Percentiles rank a stretch among this genome's conserved stretches.
phyloP scores from a whole-genome alignment of 495 filamentous ascomycete species.

The Usnea hakonensis region DNA sequence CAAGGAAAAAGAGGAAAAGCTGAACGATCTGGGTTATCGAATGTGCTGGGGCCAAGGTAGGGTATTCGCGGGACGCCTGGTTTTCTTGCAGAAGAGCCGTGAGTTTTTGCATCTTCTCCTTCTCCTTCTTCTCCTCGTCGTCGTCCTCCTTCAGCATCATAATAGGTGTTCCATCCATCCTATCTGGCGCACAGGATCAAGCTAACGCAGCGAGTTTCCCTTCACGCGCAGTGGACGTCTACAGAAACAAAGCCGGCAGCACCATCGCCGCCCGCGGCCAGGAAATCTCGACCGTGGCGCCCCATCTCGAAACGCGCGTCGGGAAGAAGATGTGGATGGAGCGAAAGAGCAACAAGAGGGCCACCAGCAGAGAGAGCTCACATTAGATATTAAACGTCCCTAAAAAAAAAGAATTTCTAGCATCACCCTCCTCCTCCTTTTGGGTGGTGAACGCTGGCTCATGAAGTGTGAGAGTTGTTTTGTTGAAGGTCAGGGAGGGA shows the following conservation, averaged over 20 bases:
- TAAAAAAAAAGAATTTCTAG: no score
- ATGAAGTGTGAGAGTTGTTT: no score
- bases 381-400: no score
- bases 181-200: neutral
- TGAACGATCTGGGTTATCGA: conserved; percentile 90
- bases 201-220: no score
- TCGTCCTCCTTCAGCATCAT: no score
- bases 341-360: conserved; percentile 32
- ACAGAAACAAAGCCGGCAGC: conserved; percentile 83
- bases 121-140: neutral
- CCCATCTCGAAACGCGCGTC: conserved; percentile 81
- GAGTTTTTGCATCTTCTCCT: conserved; percentile 39
- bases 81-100: conserved; percentile 92
- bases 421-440: no score
- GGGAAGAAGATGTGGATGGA: conserved; percentile 82
- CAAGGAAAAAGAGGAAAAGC: conserved; percentile 67
- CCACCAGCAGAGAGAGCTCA: no score
- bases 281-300: conserved; percentile 59
- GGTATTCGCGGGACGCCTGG: conserved; percentile 70
- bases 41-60: conserved; percentile 94
- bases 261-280: conserved; percentile 68
- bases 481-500: no score
- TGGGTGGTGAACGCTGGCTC: no score
- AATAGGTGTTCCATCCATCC: neutral
- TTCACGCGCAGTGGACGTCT: conserved; percentile 86